These are phyloP conservation scores for Penicillium sp. DNA, from an alignment of 2,329 filamentous ascomycete genomes.

Conservation along the genomic window DNA sequence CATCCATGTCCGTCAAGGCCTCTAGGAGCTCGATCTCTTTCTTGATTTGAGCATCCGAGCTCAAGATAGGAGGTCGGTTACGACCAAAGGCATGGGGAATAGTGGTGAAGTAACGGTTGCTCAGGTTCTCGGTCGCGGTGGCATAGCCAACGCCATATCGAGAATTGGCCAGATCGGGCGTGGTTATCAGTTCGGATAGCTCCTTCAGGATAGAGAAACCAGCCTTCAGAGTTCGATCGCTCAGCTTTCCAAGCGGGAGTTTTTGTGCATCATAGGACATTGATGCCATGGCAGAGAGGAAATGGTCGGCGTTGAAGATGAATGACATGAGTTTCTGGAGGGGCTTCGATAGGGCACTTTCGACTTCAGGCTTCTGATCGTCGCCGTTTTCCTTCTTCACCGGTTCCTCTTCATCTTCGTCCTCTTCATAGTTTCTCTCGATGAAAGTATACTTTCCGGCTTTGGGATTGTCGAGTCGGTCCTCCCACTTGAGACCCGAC, in stretches of 20 bases:
- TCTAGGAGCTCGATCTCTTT: slow-evolving; percentile 76
- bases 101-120: slow-evolving; percentile 74
- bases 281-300: slow-evolving; percentile 54
- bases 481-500: slow-evolving; percentile 51
- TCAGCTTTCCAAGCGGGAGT: slow-evolving; percentile 78
- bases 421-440: slow-evolving; percentile 71
- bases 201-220: slow-evolving; percentile 78
- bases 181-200: slow-evolving; percentile 64
- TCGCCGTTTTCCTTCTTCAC: slow-evolving; percentile 36
- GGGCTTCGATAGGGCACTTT: slow-evolving; percentile 58
- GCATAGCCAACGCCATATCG: slow-evolving; percentile 42
- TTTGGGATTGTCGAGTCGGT: slow-evolving; percentile 51
- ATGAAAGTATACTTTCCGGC: slow-evolving; percentile 70
- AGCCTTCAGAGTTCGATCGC: slow-evolving; percentile 69
- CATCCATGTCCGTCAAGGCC: slow-evolving; percentile 80
- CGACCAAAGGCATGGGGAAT: slow-evolving; percentile 82
- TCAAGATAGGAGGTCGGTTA: slow-evolving; percentile 67
- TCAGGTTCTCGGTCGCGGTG: slow-evolving; percentile 59
- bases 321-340: slow-evolving; percentile 70
- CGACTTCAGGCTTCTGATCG: slow-evolving; percentile 37
- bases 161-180: slow-evolving; percentile 48
- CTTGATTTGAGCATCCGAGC: slow-evolving; percentile 58
- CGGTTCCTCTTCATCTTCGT: slow-evolving; percentile 54
- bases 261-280: slow-evolving; percentile 58
- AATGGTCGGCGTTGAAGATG: slow-evolving; percentile 77